Conservation (phyloP, 768 basidiomycete species). For the Auricularia sp. region DNA sequence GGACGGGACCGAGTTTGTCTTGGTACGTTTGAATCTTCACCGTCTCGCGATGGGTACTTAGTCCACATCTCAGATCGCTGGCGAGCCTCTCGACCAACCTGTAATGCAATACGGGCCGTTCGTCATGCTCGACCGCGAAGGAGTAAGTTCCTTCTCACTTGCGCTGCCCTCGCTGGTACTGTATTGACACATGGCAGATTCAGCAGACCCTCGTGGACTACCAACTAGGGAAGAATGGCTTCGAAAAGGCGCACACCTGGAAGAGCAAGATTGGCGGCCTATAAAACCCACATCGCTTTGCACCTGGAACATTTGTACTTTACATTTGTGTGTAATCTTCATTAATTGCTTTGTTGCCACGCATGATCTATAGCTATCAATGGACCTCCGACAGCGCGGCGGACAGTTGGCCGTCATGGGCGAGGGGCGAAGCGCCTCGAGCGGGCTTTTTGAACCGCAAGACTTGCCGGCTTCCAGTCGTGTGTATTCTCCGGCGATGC, state of each 20-base stretch:
- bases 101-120: constrained; percentile 85
- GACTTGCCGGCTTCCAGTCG: no score
- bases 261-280: constrained; percentile 60
- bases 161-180: constrained; percentile 8
- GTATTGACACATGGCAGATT: constrained; percentile 24
- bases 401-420: no score
- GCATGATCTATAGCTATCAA: no score
- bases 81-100: constrained; percentile 80
- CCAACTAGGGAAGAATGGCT: constrained; percentile 71
- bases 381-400: no score
- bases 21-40: constrained; percentile 33
- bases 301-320: no score
- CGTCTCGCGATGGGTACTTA: constrained; percentile 4
- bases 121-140: constrained; percentile 73
- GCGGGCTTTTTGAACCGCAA: no score
- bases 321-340: no score
- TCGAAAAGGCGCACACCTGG: constrained; percentile 85
- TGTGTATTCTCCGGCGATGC: no score
- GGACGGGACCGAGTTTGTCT: constrained; percentile 60
- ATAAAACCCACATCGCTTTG: no score
- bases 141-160: constrained; percentile 16
- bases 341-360: no score
- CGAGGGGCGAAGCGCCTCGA: no score
- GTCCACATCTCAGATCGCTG: constrained; percentile 46
- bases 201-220: constrained; percentile 16